Percentiles rank a stretch among this genome's conserved stretches.
phyloP scores from a whole-genome alignment of 345 rosid species.

The Populus pruinosa region DNA sequence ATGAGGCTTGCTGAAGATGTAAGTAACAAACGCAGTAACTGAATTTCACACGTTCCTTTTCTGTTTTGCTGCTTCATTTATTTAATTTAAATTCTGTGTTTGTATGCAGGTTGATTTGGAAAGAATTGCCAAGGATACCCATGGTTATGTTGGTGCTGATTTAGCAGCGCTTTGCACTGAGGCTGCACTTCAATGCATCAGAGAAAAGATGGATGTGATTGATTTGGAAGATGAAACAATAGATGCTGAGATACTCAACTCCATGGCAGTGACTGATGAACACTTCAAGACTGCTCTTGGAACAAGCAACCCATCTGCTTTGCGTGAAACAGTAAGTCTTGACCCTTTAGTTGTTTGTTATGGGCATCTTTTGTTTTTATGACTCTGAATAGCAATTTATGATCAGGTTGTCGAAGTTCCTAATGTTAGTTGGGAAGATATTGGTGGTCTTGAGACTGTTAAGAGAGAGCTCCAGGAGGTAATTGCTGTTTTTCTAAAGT shows the following conservation, averaged over 20 bases:
- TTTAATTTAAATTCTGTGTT: background rate
- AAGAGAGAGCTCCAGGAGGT: slow-evolving; percentile 98
- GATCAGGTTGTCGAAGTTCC: slow-evolving; percentile 94
- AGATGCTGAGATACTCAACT: slow-evolving; percentile 87
- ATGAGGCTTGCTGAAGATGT: slow-evolving; percentile 97
- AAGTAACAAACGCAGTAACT: slow-evolving; percentile 6
- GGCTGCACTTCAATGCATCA: slow-evolving; percentile 95
- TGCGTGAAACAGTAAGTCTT: slow-evolving; percentile 73
- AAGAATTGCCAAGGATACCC: slow-evolving; percentile 82
- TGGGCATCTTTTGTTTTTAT: background rate
- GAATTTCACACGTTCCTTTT: background rate
- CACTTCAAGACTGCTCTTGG: slow-evolving; percentile 92
- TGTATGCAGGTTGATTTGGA: slow-evolving; percentile 77
- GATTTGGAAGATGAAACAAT: slow-evolving; percentile 95
- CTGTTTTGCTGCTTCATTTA: background rate
- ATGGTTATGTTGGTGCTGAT: slow-evolving; percentile 98
- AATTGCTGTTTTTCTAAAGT: background rate
- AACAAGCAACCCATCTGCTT: slow-evolving; percentile 80
- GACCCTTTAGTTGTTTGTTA: background rate
- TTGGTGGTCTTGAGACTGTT: slow-evolving; percentile 93
- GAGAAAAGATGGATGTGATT: slow-evolving; percentile 97
- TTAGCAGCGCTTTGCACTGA: slow-evolving; percentile 96
- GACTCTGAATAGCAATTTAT: slow-evolving; percentile 4
- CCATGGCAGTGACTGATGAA: slow-evolving; percentile 91
- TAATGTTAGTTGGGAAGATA: slow-evolving; percentile 82